Conservation (phyloP, 225 moss, liverwort and hornwort species). For the Marchantia polymorpha region DNA sequence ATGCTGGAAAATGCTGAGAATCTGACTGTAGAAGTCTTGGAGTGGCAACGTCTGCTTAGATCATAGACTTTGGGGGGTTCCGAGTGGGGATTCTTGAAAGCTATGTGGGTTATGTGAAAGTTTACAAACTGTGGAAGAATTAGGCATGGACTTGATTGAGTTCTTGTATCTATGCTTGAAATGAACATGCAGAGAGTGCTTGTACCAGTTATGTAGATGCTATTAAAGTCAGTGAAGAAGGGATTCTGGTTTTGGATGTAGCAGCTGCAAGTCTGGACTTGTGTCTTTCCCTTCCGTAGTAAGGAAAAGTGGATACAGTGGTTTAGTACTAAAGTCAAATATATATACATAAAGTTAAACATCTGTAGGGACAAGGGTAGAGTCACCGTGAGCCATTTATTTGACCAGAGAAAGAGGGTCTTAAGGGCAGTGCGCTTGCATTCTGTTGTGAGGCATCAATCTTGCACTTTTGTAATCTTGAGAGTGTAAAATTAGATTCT, state of each 20-base stretch:
- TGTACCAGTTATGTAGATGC: background rate
- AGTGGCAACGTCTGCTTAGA: slow-evolving; percentile 14
- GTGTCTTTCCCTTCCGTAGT: background rate
- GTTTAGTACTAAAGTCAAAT: background rate
- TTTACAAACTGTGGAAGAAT: slow-evolving; percentile 5
- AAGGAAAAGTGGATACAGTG: background rate
- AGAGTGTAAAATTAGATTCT: background rate
- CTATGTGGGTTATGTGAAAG: background rate
- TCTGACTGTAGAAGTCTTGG: background rate
- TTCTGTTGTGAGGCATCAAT: slow-evolving; percentile 6
- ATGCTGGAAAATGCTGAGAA: slow-evolving; percentile 6
- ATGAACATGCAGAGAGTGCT: slow-evolving; percentile 15
- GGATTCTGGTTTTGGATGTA: background rate
- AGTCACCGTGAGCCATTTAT: background rate
- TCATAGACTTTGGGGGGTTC: background rate
- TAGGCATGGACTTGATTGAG: slow-evolving; percentile 8
- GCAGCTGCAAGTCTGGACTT: background rate
- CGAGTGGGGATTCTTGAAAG: background rate
- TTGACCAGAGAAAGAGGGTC: slow-evolving; percentile 1
- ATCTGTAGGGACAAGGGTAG: background rate
- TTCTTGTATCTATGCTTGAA: slow-evolving; percentile 12
- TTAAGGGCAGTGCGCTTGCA: background rate
- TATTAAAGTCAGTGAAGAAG: slow-evolving; percentile 1
- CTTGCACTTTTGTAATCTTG: slow-evolving; percentile 1
- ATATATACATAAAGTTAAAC: background rate